These are phyloP conservation scores for Aspergillus sergii DNA, from an alignment of 2,329 filamentous ascomycete species.

Conservation along the genomic window DNA sequence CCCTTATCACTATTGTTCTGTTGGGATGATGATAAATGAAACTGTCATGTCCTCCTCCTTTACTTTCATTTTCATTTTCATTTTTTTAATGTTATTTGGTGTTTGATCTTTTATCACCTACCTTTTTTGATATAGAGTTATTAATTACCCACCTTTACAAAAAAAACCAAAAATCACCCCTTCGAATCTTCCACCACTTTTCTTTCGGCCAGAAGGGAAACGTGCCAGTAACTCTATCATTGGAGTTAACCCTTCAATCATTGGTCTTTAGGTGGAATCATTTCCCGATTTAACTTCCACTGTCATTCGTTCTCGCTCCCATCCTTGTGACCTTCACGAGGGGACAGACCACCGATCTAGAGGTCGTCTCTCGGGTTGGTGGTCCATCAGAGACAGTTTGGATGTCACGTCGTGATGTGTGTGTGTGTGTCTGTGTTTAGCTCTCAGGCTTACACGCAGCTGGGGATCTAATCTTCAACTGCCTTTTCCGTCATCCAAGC, in stretches of 20 bases:
- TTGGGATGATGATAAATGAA: background rate
- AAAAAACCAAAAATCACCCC: background rate
- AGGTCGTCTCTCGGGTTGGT: background rate
- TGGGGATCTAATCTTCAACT: conserved; percentile 5
- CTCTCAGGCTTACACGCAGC: conserved; percentile 3
- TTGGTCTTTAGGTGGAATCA: background rate
- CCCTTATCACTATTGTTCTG: background rate
- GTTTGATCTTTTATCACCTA: background rate
- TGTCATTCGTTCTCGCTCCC: background rate
- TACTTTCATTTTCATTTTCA: conserved; percentile 1
- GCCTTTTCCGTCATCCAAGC: background rate
- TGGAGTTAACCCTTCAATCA: background rate
- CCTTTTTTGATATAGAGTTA: conserved; percentile 5
- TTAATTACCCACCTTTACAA: conserved; percentile 6
- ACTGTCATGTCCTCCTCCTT: background rate
- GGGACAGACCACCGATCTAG: background rate
- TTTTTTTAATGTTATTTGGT: background rate
- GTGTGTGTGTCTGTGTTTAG: background rate
- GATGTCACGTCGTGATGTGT: background rate
- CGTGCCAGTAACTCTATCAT: background rate
- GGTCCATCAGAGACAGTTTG: conserved; percentile 1
- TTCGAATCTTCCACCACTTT: background rate
- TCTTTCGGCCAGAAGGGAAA: background rate
- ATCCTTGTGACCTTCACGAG: conserved; percentile 8
- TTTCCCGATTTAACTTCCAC: background rate